A percentile compares a stretch with the other conserved stretches of the same genome.
Conservation (phyloP, 2,329 filamentous ascomycete species). For the Sporothrix protearum region DNA sequence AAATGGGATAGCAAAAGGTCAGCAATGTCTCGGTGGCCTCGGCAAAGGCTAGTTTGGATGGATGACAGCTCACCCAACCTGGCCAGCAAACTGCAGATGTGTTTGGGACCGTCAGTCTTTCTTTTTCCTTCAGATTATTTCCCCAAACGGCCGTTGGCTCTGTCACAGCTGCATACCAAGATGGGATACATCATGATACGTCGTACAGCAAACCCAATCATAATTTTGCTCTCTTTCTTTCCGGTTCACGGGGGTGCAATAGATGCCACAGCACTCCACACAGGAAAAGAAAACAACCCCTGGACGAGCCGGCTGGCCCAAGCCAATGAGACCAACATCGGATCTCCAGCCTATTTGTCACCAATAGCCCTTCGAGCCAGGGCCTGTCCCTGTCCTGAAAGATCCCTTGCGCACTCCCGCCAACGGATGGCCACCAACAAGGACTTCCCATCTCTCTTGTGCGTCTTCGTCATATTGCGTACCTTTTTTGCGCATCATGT, state of each 20-base stretch:
- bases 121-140: no score
- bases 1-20: background rate
- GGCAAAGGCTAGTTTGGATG: background rate
- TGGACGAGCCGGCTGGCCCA: background rate
- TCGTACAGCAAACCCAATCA: background rate
- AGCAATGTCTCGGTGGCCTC: background rate
- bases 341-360: background rate
- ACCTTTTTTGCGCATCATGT: background rate
- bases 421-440: background rate
- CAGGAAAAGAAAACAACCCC: background rate
- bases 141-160: background rate
- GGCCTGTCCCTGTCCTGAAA: background rate
- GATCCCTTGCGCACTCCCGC: constrained; percentile 5
- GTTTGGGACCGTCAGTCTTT: background rate
- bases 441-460: background rate
- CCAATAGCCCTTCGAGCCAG: no score
- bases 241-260: background rate
- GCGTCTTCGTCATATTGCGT: background rate
- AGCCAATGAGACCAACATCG: background rate
- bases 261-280: background rate
- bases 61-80: background rate
- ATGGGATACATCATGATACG: background rate
- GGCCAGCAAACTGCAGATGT: background rate
- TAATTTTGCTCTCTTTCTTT: background rate
- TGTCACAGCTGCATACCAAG: background rate